Percentiles rank a stretch among this genome's conserved stretches.
phyloP scores from a whole-genome alignment of 768 basidiomycete species.

The Xanthoconium stramineum region DNA sequence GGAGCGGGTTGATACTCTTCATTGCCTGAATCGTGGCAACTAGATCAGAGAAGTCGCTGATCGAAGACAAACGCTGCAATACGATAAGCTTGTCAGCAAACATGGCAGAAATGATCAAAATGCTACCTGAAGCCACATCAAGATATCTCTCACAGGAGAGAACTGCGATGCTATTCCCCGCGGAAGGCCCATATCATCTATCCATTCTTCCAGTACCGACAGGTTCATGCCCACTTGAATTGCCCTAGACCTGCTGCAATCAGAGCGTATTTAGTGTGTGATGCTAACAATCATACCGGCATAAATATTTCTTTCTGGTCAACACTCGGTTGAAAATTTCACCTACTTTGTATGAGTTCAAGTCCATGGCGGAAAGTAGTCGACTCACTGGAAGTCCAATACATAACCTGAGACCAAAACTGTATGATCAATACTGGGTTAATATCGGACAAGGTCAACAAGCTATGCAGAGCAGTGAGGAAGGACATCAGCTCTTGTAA shows the following conservation, averaged over 20 bases:
- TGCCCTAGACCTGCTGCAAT: slow-evolving; percentile 60
- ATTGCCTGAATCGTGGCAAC: slow-evolving; percentile 88
- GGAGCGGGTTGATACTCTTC: slow-evolving; percentile 85
- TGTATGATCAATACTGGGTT: slow-evolving; percentile 88
- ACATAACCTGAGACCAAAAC: slow-evolving; percentile 96
- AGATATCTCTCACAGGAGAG: slow-evolving; percentile 75
- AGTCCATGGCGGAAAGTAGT: slow-evolving; percentile 4
- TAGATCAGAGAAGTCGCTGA: slow-evolving; percentile 82
- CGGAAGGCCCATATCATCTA: slow-evolving; percentile 76
- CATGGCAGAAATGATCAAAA: background rate
- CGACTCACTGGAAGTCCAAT: slow-evolving; percentile 89
- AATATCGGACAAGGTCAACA: slow-evolving; percentile 82
- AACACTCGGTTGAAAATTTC: slow-evolving; percentile 83
- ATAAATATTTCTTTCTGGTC: slow-evolving; percentile 92
- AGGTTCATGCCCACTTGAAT: slow-evolving; percentile 89
- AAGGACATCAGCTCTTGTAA: slow-evolving; percentile 67
- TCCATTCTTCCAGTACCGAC: slow-evolving; percentile 87
- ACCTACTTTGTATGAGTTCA: slow-evolving; percentile 41
- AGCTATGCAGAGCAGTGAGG: slow-evolving; percentile 79
- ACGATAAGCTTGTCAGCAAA: background rate
- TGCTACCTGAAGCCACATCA: slow-evolving; percentile 79
- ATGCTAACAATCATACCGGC: slow-evolving; percentile 52
- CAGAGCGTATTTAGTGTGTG: slow-evolving; percentile 2
- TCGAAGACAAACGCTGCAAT: slow-evolving; percentile 75
- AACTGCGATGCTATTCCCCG: slow-evolving; percentile 78